These are phyloP conservation scores for Candolleomyces aberdarensis DNA, from an alignment of 768 basidiomycete genomes.

Conservation along the genomic window DNA sequence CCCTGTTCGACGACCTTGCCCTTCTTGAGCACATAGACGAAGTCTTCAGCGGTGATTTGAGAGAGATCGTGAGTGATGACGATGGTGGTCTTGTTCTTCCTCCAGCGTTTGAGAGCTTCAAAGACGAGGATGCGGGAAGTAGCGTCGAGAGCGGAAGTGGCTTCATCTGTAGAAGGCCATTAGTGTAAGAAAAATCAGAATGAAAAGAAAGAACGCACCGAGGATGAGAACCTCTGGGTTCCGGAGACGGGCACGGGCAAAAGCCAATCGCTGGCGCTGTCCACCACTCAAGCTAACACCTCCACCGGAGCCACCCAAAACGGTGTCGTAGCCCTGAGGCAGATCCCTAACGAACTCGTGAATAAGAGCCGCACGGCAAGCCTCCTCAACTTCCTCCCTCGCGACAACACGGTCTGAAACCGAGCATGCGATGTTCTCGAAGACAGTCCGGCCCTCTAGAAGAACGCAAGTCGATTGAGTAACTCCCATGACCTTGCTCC, in stretches of 20 bases:
- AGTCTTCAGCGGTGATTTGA: conserved; percentile 72
- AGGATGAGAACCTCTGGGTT: conserved; percentile 89
- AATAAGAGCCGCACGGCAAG: conserved; percentile 80
- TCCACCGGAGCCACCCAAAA: conserved; percentile 52
- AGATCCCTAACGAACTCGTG: conserved; percentile 84
- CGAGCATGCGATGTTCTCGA: conserved; percentile 86
- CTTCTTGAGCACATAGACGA: conserved; percentile 87
- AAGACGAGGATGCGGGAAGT: conserved; percentile 86
- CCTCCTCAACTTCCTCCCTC: conserved; percentile 75
- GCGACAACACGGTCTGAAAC: conserved; percentile 32
- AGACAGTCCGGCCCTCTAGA: conserved; percentile 74
- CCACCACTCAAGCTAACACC: conserved; percentile 87
- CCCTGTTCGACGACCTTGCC: conserved; percentile 86
- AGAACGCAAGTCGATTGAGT: conserved; percentile 60
- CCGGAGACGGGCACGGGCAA: conserved; percentile 82
- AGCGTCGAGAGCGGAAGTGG: conserved; percentile 81
- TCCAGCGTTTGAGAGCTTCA: conserved; percentile 64
- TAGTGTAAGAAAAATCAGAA: background rate
- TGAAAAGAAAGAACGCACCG: conserved; percentile 50
- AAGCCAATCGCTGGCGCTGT: conserved; percentile 85
- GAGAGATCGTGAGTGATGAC: conserved; percentile 96
- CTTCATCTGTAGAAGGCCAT: conserved; percentile 63
- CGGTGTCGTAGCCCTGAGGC: conserved; percentile 87
- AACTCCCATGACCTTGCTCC: conserved; percentile 70
- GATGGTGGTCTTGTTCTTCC: conserved; percentile 79